These are phyloP conservation scores for Suillus fuscotomentosus DNA, from an alignment of 768 basidiomycete species.

Conservation along the genomic window DNA sequence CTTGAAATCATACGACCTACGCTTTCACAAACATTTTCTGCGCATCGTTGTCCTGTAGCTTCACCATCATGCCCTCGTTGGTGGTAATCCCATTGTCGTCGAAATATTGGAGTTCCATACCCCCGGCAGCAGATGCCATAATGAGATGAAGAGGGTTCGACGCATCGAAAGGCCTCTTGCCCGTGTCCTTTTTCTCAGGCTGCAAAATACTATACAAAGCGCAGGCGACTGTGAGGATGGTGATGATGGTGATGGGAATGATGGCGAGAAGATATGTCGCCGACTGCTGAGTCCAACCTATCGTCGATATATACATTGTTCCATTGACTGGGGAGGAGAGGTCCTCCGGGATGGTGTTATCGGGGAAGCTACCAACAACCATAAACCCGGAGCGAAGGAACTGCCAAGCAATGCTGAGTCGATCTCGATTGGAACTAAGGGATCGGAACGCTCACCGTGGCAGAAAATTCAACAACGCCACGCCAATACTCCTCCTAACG, in stretches of 20 bases:
- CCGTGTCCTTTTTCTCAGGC: neutral
- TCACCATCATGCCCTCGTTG: constrained; percentile 1
- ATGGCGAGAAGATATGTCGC: constrained; percentile 6
- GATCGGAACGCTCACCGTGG: constrained; percentile 8
- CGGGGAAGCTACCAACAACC: neutral
- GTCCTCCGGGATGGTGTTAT: neutral
- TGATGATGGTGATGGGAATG: constrained; percentile 1
- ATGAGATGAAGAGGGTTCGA: constrained; percentile 7
- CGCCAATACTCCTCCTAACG: constrained; percentile 15
- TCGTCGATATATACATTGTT: too few species aligned
- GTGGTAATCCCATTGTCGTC: neutral
- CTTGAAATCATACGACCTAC: too few species aligned
- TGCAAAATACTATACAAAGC: neutral
- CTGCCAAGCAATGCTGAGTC: neutral
- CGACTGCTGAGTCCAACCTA: constrained; percentile 2
- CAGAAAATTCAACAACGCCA: constrained; percentile 18
- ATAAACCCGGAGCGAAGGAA: constrained; percentile 8
- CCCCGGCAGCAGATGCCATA: constrained; percentile 3
- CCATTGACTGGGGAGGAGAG: neutral
- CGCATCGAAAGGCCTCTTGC: neutral
- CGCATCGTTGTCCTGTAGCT: neutral
- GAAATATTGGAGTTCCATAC: neutral
- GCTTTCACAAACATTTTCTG: neutral
- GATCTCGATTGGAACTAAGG: neutral
- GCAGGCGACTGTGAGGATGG: neutral